Evolutionary conservation across 2,329 filamentous ascomycete species (phyloP), one percentile per base, ranked within the genome.

Genomic region (Trichoderma semiorbis): DNA sequence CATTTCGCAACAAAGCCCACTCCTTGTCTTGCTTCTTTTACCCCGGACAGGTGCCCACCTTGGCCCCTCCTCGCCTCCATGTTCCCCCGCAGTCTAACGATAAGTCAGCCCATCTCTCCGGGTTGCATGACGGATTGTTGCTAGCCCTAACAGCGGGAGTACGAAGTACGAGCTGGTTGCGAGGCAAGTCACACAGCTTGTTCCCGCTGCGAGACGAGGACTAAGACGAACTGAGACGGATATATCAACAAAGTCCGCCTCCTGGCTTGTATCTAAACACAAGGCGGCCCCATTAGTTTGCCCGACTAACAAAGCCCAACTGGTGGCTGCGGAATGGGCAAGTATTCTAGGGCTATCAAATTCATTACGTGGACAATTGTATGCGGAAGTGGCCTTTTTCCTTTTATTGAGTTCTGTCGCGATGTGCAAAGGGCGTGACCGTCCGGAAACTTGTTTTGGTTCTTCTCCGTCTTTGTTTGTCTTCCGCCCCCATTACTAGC

Each of bases 51-150:
- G 26, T 30, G 65, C 14, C 67, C 57, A 69, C 39, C 57, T 32
- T 62, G 24, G 34, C 16, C 36, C n/a, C 43, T 28, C 67, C 39
- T 39, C 67, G 18, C 65, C 65, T 47, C 50, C 65, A 69, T 50
- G 16, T 32, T 61, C 57, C 67, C 67, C 67, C 67, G 67, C 67
- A 69, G 57, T 62, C 67, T 69, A 69, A 50, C 21, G 66, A 62
- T 69, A 26, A 39, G 53, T 69, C 39, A 62, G 67, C 57, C 57
- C 32, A 58, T 61, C 28, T 10, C 57, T 62, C 57, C 67, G 67
- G 55, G 67, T 34, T 69, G 66, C 50, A 61, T 69, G 67, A 26
- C n/a, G 36, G 28, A 26, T 24, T 36, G 34, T 36, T 24, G 43
- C 30, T 47, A 60, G 55, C 55, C 53, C 36, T 57, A 57, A 32